Conservation (phyloP, 1,284 basidiomycete species). For the Lentinula novae-zelandiae region DNA sequence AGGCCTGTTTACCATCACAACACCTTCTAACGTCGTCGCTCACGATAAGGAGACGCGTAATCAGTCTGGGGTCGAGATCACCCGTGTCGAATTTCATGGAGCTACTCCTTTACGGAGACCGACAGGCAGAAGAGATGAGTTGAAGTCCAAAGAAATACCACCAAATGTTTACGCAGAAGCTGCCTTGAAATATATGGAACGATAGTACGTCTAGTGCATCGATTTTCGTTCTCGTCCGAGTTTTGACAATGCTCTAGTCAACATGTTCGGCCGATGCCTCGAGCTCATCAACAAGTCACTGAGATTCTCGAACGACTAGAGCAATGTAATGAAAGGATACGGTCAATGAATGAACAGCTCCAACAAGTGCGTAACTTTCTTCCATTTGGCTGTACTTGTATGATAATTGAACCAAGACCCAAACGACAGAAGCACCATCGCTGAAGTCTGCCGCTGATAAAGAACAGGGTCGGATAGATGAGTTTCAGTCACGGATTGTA, state of each 20-base stretch:
- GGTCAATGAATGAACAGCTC: slow-evolving; percentile 40
- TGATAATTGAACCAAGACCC: slow-evolving; percentile 28
- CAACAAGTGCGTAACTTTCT: slow-evolving; percentile 46
- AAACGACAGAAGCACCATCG: slow-evolving; percentile 30
- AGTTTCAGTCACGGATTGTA: slow-evolving; percentile 47
- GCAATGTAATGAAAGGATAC: slow-evolving; percentile 49
- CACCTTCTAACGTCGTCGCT: slow-evolving; percentile 13
- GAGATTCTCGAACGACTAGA: slow-evolving; percentile 52
- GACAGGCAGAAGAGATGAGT: slow-evolving; percentile 37
- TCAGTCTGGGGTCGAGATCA: slow-evolving; percentile 37
- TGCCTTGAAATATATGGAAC: slow-evolving; percentile 68
- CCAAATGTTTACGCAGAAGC: slow-evolving; percentile 74
- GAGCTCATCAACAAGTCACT: slow-evolving; percentile 54
- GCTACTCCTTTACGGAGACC: slow-evolving; percentile 65
- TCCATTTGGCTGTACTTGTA: slow-evolving; percentile 5
- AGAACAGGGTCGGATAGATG: slow-evolving; percentile 56
- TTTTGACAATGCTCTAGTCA: slow-evolving; percentile 34
- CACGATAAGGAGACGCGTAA: slow-evolving; percentile 31
- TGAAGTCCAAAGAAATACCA: slow-evolving; percentile 45
- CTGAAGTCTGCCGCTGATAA: slow-evolving; percentile 42
- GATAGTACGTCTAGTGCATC: slow-evolving; percentile 54
- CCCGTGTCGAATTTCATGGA: slow-evolving; percentile 60
- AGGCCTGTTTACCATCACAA: slow-evolving; percentile 53
- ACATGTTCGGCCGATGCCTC: slow-evolving; percentile 68
- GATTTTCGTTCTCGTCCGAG: background rate